Evolutionary conservation across 305 asterid genomes (phyloP), one percentile per base, ranked within the genome.

Genomic region (Solanum hybrid): DNA sequence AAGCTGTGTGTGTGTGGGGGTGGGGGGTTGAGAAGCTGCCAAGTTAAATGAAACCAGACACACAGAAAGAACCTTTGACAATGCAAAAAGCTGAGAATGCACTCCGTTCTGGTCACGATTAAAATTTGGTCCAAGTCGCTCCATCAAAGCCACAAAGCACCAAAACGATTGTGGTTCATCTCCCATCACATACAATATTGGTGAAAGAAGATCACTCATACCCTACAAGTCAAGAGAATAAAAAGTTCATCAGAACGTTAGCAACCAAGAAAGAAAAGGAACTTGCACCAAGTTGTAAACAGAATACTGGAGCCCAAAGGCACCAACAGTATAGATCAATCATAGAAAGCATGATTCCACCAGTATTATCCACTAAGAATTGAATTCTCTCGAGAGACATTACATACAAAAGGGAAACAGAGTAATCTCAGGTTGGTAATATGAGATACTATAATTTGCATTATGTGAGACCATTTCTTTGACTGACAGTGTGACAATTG

Each of bases 201-300:
- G 99, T 86, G 99, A 98, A 81, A 98, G 93, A 89, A 98, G 98
- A 96, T 98, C 99, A 92, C 99, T 98, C 99, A 98, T 98, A 82
- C 99, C 99, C 99, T 98, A 92, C 90, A 92, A 90, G 92, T 64
- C 34, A 89, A 87, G 86, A 46, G 90, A 71, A 92, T 24, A 87
- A 40, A 46, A 37, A 67, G 64, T 88, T 90, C 89, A 91, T 75
- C 61, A 78, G 51, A 46, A 75, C 74, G 34, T 76, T 36, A 88
- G 77, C 34, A 81, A 69, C 36, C 88, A 84, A 40, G 89, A 40
- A 74, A 28, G 84, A 57, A 29, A 87, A 39, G 71, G 37, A 75
- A 40, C 82, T 40, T 82, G 24, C 86, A 74, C 84, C 77, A 87
- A 87, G 84, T 87, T 31, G 51, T 28, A 87, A 73, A 22, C 12